Base-by-base conservation (phyloP, 2,329 filamentous ascomycete species). In the Plenodomus lindquistii region DNA sequence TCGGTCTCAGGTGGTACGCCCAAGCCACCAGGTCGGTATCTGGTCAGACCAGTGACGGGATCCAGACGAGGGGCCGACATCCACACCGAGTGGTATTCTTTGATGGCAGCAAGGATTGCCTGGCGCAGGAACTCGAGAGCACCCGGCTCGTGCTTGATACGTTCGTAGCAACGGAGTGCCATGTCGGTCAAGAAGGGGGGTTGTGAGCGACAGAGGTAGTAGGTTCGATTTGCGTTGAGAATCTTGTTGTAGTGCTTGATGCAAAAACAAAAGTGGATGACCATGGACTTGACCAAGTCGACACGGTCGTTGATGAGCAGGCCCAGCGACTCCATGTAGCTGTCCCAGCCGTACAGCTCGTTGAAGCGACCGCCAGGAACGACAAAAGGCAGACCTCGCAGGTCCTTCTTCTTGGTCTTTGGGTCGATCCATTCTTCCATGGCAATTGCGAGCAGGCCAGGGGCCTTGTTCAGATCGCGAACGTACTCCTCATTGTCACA, bases 231-330 rank as follows among this genome's bases (percentile, higher is more conserved):
- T 42, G 94, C 94, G 73, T 99, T 99, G 58, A 97, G 83, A 51
- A 99, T 96, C 78, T 97, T 99, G 65, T 92, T 93, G 70, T 99
- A 99, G 74, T 99, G 93, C 71, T 92, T 87, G 73, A 99, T 97
- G 75, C 91, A 96, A 78, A 99, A 99, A 73, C 91, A 95, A 73
- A 97, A 97, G 77, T 99, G 96, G 63, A 84, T 80, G 42, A 97
- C 92, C 91, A 99, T 97, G 41, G 87, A 83, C 77, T 97, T 96
- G 59, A 91, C 91, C 46, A 97, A 77, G 64, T 97, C 85, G 18
- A 91, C 85, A 50, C 89, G 86, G 68, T 94, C 89, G 67, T 93
- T 91, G 61, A 91, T 84, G 50, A 97, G 78, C 49, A 99, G 81
- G 16, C 94, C 94, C 2, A 97, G 79, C 4, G 93, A 94, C 71